Conservation (phyloP, 345 rosid species). For the Punica granatum region DNA sequence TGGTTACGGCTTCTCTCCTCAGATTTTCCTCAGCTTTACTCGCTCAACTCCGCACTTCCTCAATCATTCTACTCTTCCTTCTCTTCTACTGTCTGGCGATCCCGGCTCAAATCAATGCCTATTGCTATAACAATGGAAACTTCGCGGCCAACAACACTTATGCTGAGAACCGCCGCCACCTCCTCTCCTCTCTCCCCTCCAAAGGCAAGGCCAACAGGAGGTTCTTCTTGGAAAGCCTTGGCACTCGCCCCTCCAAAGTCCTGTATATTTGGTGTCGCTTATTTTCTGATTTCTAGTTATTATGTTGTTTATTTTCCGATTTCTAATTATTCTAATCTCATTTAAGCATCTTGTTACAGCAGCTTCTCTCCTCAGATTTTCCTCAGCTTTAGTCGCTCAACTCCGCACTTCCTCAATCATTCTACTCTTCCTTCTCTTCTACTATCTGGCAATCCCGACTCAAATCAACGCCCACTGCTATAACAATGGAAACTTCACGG, state of each 20-base stretch:
- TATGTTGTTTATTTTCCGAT: no score
- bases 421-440: neutral
- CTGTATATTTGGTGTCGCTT: no score
- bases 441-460: neutral
- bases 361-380: neutral
- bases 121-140: slow-evolving; percentile 4
- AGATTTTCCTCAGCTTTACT: neutral
- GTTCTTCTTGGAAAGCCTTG: slow-evolving; percentile 6
- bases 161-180: slow-evolving; percentile 5
- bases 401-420: neutral
- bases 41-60: neutral
- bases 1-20: neutral
- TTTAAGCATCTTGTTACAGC: no score
- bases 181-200: slow-evolving; percentile 15
- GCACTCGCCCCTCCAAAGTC: slow-evolving; percentile 6
- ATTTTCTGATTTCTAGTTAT: no score
- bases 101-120: neutral
- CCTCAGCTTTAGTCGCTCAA: neutral
- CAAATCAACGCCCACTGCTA: neutral
- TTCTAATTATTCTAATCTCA: no score
- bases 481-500: slow-evolving; percentile 7
- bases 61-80: neutral
- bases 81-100: neutral
- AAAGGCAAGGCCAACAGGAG: neutral
- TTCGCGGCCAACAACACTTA: slow-evolving; percentile 20